phyloP scores from a whole-genome alignment of 202 grass and related monocot genomes.

The Dendrocalamus latiflorus region DNA sequence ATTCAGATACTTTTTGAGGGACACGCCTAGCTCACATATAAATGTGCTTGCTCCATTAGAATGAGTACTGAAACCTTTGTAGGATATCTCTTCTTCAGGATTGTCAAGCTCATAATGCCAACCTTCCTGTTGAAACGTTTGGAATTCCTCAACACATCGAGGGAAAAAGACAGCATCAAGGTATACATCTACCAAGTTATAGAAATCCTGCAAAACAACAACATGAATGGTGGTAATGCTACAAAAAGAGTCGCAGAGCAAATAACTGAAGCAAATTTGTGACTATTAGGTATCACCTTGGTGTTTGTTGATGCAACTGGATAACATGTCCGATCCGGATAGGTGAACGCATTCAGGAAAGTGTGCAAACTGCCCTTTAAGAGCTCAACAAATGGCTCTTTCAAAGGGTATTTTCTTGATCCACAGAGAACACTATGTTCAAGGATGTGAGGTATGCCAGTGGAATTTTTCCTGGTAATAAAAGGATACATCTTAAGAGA shows the following conservation, averaged over 20 bases:
- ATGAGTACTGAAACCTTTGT: constrained; percentile 63
- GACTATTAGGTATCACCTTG: no score
- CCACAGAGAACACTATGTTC: constrained; percentile 99
- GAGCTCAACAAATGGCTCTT: no score
- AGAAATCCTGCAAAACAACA: no score
- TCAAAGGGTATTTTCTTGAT: no score
- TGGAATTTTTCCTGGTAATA: constrained; percentile 81
- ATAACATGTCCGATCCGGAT: no score
- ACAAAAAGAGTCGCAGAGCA: no score
- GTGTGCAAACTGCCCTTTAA: no score
- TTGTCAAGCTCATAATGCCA: constrained; percentile 99
- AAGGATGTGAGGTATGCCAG: constrained; percentile 98
- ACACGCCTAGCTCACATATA: not conserved
- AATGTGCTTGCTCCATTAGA: constrained; percentile 11
- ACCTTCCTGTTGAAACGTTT: constrained; percentile 99
- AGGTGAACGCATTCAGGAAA: no score
- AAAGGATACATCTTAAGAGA: constrained; percentile 22
- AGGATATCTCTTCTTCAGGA: constrained; percentile 91
- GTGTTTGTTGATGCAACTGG: no score
- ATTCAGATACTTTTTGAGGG: constrained; percentile 7
- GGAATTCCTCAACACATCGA: constrained; percentile 88
- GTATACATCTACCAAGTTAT: no score
- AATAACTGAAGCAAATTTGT: constrained; percentile 10
- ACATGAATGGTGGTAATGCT: no score
- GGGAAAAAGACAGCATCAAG: constrained; percentile 99